Evolutionary conservation across 768 basidiomycete genomes (phyloP).

Genomic region (Mrakia blollopis): DNA sequence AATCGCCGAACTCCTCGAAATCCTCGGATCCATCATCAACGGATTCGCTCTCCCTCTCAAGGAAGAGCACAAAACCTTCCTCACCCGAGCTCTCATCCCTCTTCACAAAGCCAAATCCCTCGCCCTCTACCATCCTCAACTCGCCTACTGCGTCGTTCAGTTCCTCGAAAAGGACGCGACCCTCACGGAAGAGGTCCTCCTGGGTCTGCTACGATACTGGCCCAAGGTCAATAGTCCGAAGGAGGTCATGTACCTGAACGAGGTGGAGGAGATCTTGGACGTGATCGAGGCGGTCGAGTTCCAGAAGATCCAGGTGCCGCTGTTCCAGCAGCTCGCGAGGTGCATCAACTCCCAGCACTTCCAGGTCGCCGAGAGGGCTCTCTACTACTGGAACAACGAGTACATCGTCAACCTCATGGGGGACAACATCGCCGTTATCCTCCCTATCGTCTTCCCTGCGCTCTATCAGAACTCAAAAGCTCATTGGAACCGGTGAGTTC

Average conservation of each 20-base stretch:
- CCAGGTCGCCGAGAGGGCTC: constrained; percentile 94
- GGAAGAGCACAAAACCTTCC: constrained; percentile 94
- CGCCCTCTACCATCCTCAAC: constrained; percentile 97
- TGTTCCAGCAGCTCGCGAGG: constrained; percentile 89
- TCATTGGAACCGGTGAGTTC: constrained; percentile 92
- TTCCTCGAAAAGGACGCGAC: constrained; percentile 93
- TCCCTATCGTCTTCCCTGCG: constrained; percentile 96
- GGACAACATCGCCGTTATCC: constrained; percentile 78
- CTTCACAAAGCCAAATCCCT: constrained; percentile 96
- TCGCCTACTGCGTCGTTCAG: constrained; percentile 98
- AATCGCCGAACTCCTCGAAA: constrained; percentile 95
- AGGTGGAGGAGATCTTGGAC: constrained; percentile 97
- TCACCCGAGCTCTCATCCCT: constrained; percentile 87
- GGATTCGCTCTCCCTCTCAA: constrained; percentile 97
- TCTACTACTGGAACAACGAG: constrained; percentile 99
- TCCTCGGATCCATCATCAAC: constrained; percentile 98
- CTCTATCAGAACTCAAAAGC: constrained; percentile 91
- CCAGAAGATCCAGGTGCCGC: constrained; percentile 83
- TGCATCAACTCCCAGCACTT: constrained; percentile 99
- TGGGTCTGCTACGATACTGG: constrained; percentile 95
- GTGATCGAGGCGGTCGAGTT: constrained; percentile 96
- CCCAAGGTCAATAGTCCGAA: constrained; percentile 99
- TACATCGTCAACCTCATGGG: constrained; percentile 99
- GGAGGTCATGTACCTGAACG: constrained; percentile 99
- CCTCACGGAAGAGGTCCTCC: constrained; percentile 90